Base-by-base conservation (phyloP, 768 basidiomycete species). In the Russula compacta region DNA sequence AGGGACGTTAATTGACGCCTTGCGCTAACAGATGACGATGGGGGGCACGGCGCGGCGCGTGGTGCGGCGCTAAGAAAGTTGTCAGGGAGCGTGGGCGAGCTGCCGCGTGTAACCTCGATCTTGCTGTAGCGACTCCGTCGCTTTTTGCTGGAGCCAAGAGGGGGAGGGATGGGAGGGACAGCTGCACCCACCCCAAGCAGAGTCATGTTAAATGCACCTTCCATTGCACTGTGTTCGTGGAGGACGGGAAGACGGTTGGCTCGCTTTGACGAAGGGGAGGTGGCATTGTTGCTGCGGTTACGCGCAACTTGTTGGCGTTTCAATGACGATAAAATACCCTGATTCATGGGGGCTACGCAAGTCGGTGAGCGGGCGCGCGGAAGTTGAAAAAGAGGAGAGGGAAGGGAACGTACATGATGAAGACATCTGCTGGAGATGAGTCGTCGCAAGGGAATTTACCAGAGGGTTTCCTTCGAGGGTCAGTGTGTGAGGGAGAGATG, bases 161-260 rank as follows among this genome's bases (percentile, higher is more conserved):
- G 53, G 24, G 38, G 53, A 15, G 66, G 32, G 3, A 53, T 33
- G 49, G 61, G 61, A 2, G 40, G 51, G 39, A 53, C n/a, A 33
- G 63, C 61, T 6, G 56, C 48, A 17, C 24, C 24, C 24, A 29
- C 24, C 24, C 24, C n/a, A n/a, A n/a, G n/a, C n/a, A n/a, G n/a
- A n/a, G n/a, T n/a, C n/a, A n/a, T n/a, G n/a, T n/a, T n/a, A n/a
- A n/a, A n/a, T 11, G 57, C 38, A 12, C 71, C 24, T 9, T 47
- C 69, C 35, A 69, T 69, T 53, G 60, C 71, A 4, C 65, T 56
- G 54, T 71, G 59, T 51, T 70, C 68, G 36, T 70, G 68, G 15
- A 73, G 66, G 42, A 68, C 70, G 46, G 71, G 68, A 19, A 73
- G 67, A 56, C 66, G 67, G 55, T 69, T 70, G 29, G 68, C 66